Percentiles rank a stretch among this genome's conserved stretches.
Evolutionary conservation across 352 stramenopile genomes (phyloP).

Genomic region (Pythium pyrilobum): DNA sequence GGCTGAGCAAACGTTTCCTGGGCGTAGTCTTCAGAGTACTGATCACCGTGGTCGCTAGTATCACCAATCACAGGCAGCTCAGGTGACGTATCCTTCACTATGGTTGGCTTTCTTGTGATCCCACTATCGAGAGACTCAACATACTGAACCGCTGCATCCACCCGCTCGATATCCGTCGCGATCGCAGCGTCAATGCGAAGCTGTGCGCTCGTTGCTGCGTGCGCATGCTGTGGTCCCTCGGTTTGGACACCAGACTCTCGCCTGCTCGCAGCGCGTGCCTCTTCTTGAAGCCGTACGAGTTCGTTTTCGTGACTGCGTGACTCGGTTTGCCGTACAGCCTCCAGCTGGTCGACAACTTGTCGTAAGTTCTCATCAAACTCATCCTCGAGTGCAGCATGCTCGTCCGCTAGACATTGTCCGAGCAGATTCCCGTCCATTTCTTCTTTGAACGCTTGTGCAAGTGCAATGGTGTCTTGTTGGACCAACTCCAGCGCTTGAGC

Average conservation of each 20-base stretch:
- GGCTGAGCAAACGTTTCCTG: conserved; percentile 38
- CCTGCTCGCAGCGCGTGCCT: conserved; percentile 24
- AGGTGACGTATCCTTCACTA: too few species aligned
- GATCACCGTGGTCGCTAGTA: conserved; percentile 8
- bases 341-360: conserved; percentile 32
- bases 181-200: conserved; percentile 32
- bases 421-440: conserved; percentile 48
- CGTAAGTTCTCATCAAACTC: conserved; percentile 50
- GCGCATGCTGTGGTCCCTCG: conserved; percentile 17
- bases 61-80: too few species aligned
- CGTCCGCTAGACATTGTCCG: conserved; percentile 39
- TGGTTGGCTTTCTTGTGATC: background rate
- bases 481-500: conserved; percentile 42
- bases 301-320: conserved; percentile 14
- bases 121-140: background rate
- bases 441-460: conserved; percentile 61
- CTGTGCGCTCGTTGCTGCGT: conserved; percentile 38
- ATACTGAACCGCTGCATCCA: conserved; percentile 15
- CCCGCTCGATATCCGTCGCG: conserved; percentile 15
- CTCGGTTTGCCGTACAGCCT: conserved; percentile 31
- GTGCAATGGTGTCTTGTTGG: conserved; percentile 40
- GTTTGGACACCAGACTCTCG: conserved; percentile 53
- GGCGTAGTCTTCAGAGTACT: conserved; percentile 20
- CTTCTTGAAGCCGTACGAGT: conserved; percentile 9
- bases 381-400: conserved; percentile 39